Percentiles rank a stretch among this genome's conserved stretches.
phyloP scores from a whole-genome alignment of 805 yeast species.

The Metschnikowia aberdeeniae region DNA sequence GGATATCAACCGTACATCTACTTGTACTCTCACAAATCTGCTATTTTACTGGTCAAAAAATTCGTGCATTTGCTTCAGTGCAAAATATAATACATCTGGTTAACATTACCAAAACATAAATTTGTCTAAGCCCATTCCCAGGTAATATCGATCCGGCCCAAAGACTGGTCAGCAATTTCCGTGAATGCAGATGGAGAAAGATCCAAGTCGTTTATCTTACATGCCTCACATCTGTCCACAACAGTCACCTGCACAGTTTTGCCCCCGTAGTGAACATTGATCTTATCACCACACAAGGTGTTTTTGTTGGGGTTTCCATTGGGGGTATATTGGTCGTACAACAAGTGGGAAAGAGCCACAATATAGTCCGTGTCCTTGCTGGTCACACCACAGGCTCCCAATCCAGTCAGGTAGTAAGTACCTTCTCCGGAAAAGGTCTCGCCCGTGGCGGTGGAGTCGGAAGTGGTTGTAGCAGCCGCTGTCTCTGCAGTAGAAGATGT shows the following conservation, averaged over 20 bases:
- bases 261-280: conserved; percentile 43
- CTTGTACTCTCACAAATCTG: too few species aligned
- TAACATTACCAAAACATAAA: not conserved
- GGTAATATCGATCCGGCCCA: conserved; percentile 51
- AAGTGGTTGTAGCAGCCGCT: conserved; percentile 4
- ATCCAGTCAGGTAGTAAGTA: conserved; percentile 44
- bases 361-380: conserved; percentile 45
- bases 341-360: conserved; percentile 47
- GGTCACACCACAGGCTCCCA: conserved; percentile 54
- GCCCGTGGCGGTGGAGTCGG: conserved; percentile 13
- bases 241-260: conserved; percentile 54
- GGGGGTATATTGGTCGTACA: conserved; percentile 33
- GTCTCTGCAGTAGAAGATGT: not conserved
- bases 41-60: too few species aligned
- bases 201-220: conserved; percentile 48
- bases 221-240: conserved; percentile 56
- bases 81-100: not conserved
- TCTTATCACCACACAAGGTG: conserved; percentile 51
- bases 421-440: conserved; percentile 39
- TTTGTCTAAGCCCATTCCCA: conserved; percentile 38
- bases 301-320: conserved; percentile 40
- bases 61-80: too few species aligned
- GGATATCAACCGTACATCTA: too few species aligned
- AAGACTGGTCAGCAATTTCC: conserved; percentile 45
- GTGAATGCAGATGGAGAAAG: conserved; percentile 59